These are phyloP conservation scores for Camillea tinctor DNA, from an alignment of 2,329 filamentous ascomycete genomes.

Conservation along the genomic window DNA sequence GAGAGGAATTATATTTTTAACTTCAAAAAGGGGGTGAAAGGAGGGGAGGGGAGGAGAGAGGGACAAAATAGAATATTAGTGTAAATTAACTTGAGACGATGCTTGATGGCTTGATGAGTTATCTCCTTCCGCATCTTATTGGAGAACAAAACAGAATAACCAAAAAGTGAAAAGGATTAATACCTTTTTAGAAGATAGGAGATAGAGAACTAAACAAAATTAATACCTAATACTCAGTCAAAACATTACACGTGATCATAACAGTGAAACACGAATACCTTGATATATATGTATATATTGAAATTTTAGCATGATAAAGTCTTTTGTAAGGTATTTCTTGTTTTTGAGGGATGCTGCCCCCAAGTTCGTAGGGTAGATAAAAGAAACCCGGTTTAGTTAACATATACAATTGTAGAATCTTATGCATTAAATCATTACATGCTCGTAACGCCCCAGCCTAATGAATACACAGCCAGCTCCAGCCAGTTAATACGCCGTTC, in stretches of 20 bases:
- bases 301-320: not conserved
- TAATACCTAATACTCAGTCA: too few relatives aligned
- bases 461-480: not conserved
- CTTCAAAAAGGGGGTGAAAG: not conserved
- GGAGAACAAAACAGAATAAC: too few relatives aligned
- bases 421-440: not conserved
- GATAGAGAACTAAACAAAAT: not conserved
- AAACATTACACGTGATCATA: too few relatives aligned
- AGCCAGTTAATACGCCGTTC: not conserved
- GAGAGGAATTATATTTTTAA: too few relatives aligned
- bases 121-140: not conserved
- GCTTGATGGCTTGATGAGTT: not conserved
- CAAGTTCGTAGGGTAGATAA: not conserved
- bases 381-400: not conserved
- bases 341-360: not conserved
- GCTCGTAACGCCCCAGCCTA: not conserved
- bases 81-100: conserved; percentile 3
- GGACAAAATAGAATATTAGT: not conserved
- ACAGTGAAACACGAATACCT: not conserved
- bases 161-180: not conserved
- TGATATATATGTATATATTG: not conserved
- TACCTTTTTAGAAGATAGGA: not conserved
- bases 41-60: not conserved
- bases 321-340: not conserved
- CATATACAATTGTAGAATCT: not conserved